Conservation (phyloP, 257 asterid species). For the Solanum bukasovii region DNA sequence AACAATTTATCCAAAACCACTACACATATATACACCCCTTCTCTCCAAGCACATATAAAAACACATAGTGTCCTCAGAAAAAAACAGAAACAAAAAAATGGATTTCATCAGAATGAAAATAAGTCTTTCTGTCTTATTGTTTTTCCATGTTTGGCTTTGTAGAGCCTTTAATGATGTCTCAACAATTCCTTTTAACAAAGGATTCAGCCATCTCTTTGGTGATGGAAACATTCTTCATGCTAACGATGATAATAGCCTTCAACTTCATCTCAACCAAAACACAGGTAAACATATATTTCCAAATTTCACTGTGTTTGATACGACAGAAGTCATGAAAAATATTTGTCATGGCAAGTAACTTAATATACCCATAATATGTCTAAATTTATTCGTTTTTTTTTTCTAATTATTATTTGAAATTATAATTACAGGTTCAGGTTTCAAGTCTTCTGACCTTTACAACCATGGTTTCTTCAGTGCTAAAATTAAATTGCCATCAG, state of each 20-base stretch:
- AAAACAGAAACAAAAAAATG: background rate
- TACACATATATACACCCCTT: background rate
- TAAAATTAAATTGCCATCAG: slow-evolving; percentile 72
- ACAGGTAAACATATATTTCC: slow-evolving; percentile 32
- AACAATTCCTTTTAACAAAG: slow-evolving; percentile 38
- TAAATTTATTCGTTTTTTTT: background rate
- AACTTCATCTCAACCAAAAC: slow-evolving; percentile 64
- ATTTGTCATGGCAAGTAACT: no score
- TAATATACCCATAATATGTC: background rate
- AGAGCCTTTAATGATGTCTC: slow-evolving; percentile 25
- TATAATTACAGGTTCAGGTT: slow-evolving; percentile 65
- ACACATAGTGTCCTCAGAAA: slow-evolving; percentile 1
- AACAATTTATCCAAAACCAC: slow-evolving; percentile 11
- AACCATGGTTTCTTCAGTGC: slow-evolving; percentile 87
- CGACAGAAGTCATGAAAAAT: background rate
- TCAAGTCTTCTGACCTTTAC: slow-evolving; percentile 76
- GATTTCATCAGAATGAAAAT: slow-evolving; percentile 7
- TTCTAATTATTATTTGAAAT: background rate
- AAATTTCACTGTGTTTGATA: background rate
- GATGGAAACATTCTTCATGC: slow-evolving; percentile 48
- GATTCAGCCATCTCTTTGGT: slow-evolving; percentile 66
- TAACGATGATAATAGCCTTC: slow-evolving; percentile 38
- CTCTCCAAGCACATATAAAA: background rate
- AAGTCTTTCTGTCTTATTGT: slow-evolving; percentile 7
- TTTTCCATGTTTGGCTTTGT: slow-evolving; percentile 18